Percentiles rank a stretch among this genome's conserved stretches.
phyloP scores from a whole-genome alignment of 176 grass and related monocot genomes.

The Paspalum vaginatum region DNA sequence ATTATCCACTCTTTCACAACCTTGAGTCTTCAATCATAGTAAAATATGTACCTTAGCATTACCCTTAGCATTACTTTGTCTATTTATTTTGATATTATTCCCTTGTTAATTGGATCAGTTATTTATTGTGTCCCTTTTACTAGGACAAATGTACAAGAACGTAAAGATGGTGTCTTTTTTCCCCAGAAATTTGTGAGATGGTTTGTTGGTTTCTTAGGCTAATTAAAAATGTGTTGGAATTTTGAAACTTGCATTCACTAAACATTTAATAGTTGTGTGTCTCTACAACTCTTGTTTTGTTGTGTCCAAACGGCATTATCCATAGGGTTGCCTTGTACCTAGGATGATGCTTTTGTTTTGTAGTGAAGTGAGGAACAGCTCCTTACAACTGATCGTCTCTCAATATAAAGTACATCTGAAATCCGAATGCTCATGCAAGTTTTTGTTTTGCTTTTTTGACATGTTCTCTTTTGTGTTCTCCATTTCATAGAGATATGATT shows the following conservation, averaged over 20 bases:
- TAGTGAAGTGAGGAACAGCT: not conserved
- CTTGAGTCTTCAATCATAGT: not conserved
- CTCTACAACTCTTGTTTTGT: not conserved
- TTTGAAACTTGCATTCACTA: not conserved
- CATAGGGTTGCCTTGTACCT: not conserved
- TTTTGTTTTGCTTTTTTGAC: constrained; percentile 3
- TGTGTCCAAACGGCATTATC: not conserved
- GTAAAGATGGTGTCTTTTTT: not conserved
- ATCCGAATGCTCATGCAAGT: not conserved
- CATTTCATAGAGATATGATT: constrained; percentile 3
- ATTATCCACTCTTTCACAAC: not conserved
- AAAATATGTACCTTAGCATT: too few relatives aligned
- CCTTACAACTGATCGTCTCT: not conserved
- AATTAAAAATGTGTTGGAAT: not conserved
- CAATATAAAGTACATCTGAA: constrained; percentile 4
- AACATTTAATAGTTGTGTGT: not conserved
- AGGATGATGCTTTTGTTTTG: constrained; percentile 1
- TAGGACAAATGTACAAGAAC: constrained; percentile 4
- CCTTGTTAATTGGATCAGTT: not conserved
- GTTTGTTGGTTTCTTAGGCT: constrained; percentile 4
- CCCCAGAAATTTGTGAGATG: not conserved
- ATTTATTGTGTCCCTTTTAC: not conserved
- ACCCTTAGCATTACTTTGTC: constrained; percentile 19
- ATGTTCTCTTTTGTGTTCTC: constrained; percentile 16
- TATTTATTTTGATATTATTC: constrained; percentile 8